Percentiles rank a stretch among this genome's conserved stretches.
These are phyloP conservation scores for Ascocoryne sarcoides DNA, from an alignment of 2,329 filamentous ascomycete species.

Conservation along the genomic window DNA sequence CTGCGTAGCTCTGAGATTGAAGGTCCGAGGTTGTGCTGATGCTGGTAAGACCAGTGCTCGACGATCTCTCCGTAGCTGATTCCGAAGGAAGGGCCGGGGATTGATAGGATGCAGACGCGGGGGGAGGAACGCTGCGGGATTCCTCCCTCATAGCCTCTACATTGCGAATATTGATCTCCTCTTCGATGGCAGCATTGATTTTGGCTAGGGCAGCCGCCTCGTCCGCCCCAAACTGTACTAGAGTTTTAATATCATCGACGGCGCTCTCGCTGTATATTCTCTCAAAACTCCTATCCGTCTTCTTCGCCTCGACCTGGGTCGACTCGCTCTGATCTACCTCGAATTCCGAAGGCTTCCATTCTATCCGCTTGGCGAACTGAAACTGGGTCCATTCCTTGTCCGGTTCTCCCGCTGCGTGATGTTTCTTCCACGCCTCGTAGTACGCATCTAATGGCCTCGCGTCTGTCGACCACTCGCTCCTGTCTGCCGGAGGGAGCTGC, in stretches of 20 bases:
- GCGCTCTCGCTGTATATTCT: conserved; percentile 24
- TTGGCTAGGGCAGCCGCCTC: conserved; percentile 60
- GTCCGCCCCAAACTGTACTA: conserved; percentile 31
- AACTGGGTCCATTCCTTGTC: conserved; percentile 88
- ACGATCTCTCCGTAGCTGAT: conserved; percentile 22
- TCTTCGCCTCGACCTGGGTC: conserved; percentile 8
- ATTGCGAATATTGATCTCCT: conserved; percentile 54
- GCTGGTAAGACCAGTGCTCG: conserved; percentile 50
- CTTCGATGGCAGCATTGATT: conserved; percentile 75
- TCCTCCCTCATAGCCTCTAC: conserved; percentile 32
- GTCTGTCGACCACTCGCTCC: conserved; percentile 47
- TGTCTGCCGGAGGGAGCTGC: conserved; percentile 37
- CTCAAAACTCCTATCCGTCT: conserved; percentile 12
- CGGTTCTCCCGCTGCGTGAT: conserved; percentile 55
- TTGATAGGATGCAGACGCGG: conserved; percentile 18
- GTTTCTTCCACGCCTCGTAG: conserved; percentile 80
- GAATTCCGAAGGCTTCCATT: conserved; percentile 61
- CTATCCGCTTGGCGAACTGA: conserved; percentile 79
- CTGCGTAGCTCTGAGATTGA: conserved; percentile 63
- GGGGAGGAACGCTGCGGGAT: conserved; percentile 16
- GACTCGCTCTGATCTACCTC: conserved; percentile 19
- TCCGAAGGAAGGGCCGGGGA: conserved; percentile 29
- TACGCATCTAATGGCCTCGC: conserved; percentile 68
- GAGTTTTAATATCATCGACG: conserved; percentile 24
- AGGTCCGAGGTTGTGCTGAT: conserved; percentile 41